Conservation (phyloP, 2,329 filamentous ascomycete species). For the Penicillium oxalicum region DNA sequence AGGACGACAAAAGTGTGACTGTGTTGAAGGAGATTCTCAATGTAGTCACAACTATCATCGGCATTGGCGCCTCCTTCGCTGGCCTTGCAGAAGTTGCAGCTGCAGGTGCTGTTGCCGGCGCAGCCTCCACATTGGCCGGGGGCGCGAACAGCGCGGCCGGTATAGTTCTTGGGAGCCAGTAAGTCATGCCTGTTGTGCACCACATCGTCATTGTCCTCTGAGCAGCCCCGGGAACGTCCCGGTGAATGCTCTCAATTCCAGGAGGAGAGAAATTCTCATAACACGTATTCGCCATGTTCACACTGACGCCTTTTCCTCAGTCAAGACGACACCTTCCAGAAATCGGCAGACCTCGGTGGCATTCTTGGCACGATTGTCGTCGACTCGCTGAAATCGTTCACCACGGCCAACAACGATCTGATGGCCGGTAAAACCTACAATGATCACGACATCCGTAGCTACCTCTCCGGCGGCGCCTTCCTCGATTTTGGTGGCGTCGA, state of each 20-base stretch:
- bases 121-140: constrained; percentile 1
- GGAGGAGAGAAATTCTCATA: no score
- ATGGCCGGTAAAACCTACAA: constrained; percentile 7
- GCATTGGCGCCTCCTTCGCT: constrained; percentile 8
- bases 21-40: constrained; percentile 6
- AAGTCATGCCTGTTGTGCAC: not conserved
- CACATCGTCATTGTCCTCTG: no score
- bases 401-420: constrained; percentile 11
- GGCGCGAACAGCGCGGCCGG: constrained; percentile 1
- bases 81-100: not conserved
- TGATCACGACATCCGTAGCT: constrained; percentile 10
- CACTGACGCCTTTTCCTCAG: not conserved
- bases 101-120: constrained; percentile 4
- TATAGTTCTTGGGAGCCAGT: constrained; percentile 4
- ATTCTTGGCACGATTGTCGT: constrained; percentile 9
- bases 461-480: constrained; percentile 9
- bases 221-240: no score
- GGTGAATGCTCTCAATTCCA: no score
- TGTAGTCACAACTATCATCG: constrained; percentile 4
- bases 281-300: no score
- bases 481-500: constrained; percentile 7
- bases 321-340: constrained; percentile 10
- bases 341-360: constrained; percentile 12
- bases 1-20: constrained; percentile 7
- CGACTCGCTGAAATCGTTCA: constrained; percentile 12